These are phyloP conservation scores for Castanospermum australe DNA, from an alignment of 306 rosid genomes.

Conservation along the genomic window DNA sequence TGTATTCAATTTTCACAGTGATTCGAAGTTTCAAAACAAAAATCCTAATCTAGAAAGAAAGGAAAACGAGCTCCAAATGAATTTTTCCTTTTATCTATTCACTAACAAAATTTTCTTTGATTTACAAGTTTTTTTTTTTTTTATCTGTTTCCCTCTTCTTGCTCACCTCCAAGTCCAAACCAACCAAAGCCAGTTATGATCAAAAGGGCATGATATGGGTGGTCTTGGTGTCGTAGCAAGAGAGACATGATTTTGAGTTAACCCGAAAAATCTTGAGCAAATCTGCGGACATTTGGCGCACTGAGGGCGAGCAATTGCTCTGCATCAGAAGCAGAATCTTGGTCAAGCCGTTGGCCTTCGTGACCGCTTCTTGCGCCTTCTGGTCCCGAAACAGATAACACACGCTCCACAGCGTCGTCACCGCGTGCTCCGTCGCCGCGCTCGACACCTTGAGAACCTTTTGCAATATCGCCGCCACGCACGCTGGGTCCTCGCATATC, in stretches of 20 bases:
- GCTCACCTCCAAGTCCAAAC: no score
- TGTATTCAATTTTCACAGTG: background rate
- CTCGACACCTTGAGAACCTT: constrained; percentile 70
- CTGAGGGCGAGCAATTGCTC: constrained; percentile 72
- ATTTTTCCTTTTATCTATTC: constrained; percentile 39
- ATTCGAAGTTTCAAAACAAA: background rate
- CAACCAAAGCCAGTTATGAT: background rate
- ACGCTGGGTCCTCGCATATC: constrained; percentile 59
- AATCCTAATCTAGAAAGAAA: background rate
- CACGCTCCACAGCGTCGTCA: constrained; percentile 84
- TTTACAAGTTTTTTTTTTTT: constrained; percentile 40
- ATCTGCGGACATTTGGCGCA: constrained; percentile 79
- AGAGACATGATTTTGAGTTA: constrained; percentile 61
- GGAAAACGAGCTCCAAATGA: constrained; percentile 18
- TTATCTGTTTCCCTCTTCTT: no score
- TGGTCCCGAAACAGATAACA: constrained; percentile 70
- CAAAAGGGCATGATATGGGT: constrained; percentile 95
- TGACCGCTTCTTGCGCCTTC: constrained; percentile 68
- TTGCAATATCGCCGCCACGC: constrained; percentile 62
- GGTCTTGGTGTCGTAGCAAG: constrained; percentile 77
- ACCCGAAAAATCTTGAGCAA: constrained; percentile 81
- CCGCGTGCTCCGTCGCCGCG: constrained; percentile 80
- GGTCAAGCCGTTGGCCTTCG: constrained; percentile 73
- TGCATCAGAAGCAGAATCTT: constrained; percentile 89
- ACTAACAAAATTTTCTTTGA: constrained; percentile 66